phyloP scores from a whole-genome alignment of 208 protist species.

The Leishmania mexicana region DNA sequence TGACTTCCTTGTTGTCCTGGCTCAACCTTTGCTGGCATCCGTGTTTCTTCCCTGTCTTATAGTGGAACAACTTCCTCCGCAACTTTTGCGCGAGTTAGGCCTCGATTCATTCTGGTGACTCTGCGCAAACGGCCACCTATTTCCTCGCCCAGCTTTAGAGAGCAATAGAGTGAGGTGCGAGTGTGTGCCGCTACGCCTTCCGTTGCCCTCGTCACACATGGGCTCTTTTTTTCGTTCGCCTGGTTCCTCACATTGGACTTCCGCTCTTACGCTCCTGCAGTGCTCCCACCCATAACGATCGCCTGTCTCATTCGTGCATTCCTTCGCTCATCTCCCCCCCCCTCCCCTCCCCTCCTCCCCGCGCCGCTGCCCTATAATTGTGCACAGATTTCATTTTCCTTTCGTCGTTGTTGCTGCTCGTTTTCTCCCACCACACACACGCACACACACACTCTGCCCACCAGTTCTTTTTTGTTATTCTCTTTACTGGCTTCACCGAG shows the following conservation, averaged over 20 bases:
- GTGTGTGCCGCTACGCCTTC: background rate
- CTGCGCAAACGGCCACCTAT: background rate
- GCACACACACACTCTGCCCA: background rate
- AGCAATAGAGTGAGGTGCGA: background rate
- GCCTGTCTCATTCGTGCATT: background rate
- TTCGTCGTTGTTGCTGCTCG: background rate
- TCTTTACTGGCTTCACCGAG: background rate
- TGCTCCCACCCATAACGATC: background rate
- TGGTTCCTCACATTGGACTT: background rate
- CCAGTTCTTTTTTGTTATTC: background rate
- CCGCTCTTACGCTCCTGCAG: background rate
- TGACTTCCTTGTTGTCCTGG: background rate
- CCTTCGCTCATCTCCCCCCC: background rate
- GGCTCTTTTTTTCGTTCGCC: background rate
- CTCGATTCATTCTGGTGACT: background rate
- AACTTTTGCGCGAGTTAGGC: background rate
- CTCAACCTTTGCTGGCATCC: background rate
- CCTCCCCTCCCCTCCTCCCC: background rate
- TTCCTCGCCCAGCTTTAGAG: background rate
- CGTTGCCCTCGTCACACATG: background rate
- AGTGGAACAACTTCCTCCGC: background rate
- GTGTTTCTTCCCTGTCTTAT: background rate
- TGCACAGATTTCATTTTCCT: background rate
- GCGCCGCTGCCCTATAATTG: background rate
- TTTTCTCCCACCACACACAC: background rate